A percentile compares a stretch with the other conserved stretches of the same genome.
phyloP scores from a whole-genome alignment of 805 yeast genomes.

The Spathaspora arborariae region DNA sequence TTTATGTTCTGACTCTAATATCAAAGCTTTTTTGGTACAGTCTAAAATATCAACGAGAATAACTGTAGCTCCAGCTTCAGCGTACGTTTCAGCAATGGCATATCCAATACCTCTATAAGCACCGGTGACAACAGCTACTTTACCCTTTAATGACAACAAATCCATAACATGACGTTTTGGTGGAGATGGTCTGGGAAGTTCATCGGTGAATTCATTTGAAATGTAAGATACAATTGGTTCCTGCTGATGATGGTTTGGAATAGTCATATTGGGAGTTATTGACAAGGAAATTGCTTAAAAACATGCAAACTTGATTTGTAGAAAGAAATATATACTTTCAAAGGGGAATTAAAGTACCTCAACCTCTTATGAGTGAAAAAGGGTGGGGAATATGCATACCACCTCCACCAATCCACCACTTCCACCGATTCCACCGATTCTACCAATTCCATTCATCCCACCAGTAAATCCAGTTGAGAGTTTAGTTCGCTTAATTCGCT shows the following conservation, averaged over 20 bases:
- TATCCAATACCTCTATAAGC: conserved; percentile 80
- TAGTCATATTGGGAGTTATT: conserved; percentile 1
- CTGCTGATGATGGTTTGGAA: conserved; percentile 4
- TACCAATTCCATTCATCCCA: background rate
- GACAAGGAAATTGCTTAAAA: background rate
- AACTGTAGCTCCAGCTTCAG: conserved; percentile 85
- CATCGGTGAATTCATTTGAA: conserved; percentile 2
- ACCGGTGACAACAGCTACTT: conserved; percentile 79
- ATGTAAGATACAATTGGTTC: conserved; percentile 2
- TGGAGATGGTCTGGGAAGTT: conserved; percentile 2
- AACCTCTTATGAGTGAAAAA: background rate
- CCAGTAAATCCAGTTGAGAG: background rate
- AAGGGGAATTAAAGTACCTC: background rate
- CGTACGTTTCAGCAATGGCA: conserved; percentile 76
- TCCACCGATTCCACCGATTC: background rate
- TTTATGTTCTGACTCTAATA: conserved; percentile 52
- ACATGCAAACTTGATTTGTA: background rate
- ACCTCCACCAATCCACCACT: background rate
- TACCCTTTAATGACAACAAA: conserved; percentile 74
- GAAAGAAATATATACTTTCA: background rate
- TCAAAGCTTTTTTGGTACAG: conserved; percentile 57
- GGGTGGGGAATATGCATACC: background rate
- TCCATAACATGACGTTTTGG: conserved; percentile 46
- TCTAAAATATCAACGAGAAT: conserved; percentile 47
- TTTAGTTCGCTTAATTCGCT: no score